A percentile compares a stretch with the other conserved stretches of the same genome.
These are phyloP conservation scores for Diaporthe sp. DNA, from an alignment of 2,329 filamentous ascomycete species.

Conservation along the genomic window DNA sequence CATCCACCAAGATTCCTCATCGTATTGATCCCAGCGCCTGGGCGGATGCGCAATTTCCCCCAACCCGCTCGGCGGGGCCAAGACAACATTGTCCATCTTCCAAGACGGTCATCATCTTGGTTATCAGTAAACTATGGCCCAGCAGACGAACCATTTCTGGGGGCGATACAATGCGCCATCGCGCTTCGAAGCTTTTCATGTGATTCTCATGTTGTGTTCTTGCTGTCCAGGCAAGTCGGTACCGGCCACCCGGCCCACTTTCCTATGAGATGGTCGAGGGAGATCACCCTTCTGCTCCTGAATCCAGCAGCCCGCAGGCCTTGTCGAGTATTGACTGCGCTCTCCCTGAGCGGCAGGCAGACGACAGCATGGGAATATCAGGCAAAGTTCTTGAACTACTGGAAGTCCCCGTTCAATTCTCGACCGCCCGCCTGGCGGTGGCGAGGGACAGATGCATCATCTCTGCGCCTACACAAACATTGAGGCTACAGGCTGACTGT, in stretches of 20 bases:
- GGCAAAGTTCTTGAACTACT: no score
- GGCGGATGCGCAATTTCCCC: slow-evolving; percentile 26
- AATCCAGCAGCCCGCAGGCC: background rate
- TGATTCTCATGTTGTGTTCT: background rate
- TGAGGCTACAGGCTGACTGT: no score
- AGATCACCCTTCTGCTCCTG: background rate
- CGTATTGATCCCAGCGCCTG: slow-evolving; percentile 23
- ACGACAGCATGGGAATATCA: no score
- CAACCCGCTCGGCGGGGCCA: slow-evolving; percentile 17
- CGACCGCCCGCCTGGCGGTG: no score
- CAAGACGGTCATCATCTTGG: background rate
- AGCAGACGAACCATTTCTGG: background rate
- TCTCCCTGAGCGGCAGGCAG: no score
- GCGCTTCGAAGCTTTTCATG: background rate
- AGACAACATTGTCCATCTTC: slow-evolving; percentile 2
- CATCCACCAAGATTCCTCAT: slow-evolving; percentile 23
- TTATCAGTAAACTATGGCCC: background rate
- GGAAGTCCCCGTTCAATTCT: no score
- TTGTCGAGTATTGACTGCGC: background rate
- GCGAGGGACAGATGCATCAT: no score
- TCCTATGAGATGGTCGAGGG: background rate
- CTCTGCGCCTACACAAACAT: no score
- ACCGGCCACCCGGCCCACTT: background rate
- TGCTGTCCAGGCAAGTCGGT: background rate
- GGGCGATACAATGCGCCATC: no score